A percentile compares a stretch with the other conserved stretches of the same genome.
phyloP scores from a whole-genome alignment of 257 asterid species.

The Catharanthus roseus region DNA sequence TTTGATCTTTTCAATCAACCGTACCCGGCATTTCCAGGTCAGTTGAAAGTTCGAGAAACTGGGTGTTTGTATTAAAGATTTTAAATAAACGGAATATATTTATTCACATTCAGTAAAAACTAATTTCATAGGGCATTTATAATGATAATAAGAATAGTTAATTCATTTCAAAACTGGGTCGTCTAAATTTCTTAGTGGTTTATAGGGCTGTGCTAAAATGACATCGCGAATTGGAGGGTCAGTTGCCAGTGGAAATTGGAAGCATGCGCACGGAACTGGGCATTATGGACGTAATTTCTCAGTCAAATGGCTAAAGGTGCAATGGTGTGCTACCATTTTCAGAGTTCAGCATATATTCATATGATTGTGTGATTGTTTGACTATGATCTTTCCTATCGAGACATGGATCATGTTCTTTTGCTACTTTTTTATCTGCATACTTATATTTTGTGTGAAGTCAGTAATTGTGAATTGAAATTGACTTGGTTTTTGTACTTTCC shows the following conservation, averaged over 20 bases:
- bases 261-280: slow-evolving; percentile 95
- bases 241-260: slow-evolving; percentile 92
- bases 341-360: not conserved
- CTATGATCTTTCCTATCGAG: not conserved
- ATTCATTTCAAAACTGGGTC: not conserved
- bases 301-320: slow-evolving; percentile 90
- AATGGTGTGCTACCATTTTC: not conserved
- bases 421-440: not conserved
- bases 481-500: not conserved
- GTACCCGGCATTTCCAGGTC: slow-evolving; percentile 96
- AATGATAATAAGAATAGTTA: not conserved
- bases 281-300: slow-evolving; percentile 94
- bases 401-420: not conserved
- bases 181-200: slow-evolving; percentile 17
- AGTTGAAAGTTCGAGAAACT: slow-evolving; percentile 15
- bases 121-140: not conserved
- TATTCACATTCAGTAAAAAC: not conserved
- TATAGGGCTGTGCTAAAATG: slow-evolving; percentile 98
- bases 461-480: not conserved
- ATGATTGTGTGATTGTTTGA: not conserved
- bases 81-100: not conserved
- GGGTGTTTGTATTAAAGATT: not conserved
- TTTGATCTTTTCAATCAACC: slow-evolving; percentile 84
- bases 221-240: slow-evolving; percentile 81
- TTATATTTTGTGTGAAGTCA: not conserved